Base-by-base conservation (phyloP, 257 asterid genomes). In the Capsicum rhomboideum region DNA sequence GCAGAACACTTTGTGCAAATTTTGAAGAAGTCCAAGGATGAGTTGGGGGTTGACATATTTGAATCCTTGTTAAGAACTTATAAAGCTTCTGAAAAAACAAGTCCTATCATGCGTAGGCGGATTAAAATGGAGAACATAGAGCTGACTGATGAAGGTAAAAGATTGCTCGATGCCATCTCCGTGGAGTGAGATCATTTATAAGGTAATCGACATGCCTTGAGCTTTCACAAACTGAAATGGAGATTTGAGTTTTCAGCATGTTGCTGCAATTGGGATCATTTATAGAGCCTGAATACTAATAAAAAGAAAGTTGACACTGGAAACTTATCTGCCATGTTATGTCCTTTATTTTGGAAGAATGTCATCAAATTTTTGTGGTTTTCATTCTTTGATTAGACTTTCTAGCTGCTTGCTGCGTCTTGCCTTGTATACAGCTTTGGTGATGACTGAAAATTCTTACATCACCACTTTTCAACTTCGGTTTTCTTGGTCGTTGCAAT, bases 41-140 rank as follows among this genome's bases (percentile, higher is more conserved):
- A 88, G 28, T 84, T 92, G 86, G 94, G 90, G 42, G 72, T 64
- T 12, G 87, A 83, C 64, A 92, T 93, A 9, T 75, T 95, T 23
- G 98, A 93, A 86, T 86, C 97, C 16, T 84, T 94, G 93, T 68
- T 93, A 84, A 89, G 91, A 92, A 93, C 90, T 4, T 96, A 96
- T 56, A 91, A 92, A 20, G 94, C 92, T 84, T 95, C 98, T 9
- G 98, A 90, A 82, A 90, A 84, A 84, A 93, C 92, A 83, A 92
- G 94, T 85, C 58, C 88, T 6, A 86, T 88, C 79, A 89, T 94
- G 91, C 91, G 90, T 44, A 93, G 92, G 50, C 82, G 97, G 89
- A 78, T 93, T 82, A 96, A 93, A 90, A 94, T 96, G 98, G 99
- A 94, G 91, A 92, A 90, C 37, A 92, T 91, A 50, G 95, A 92